Evolutionary conservation across 169 alveolate genomes (phyloP), one percentile per base, ranked within the genome.

Genomic region (Cryptosporidium bovis): DNA sequence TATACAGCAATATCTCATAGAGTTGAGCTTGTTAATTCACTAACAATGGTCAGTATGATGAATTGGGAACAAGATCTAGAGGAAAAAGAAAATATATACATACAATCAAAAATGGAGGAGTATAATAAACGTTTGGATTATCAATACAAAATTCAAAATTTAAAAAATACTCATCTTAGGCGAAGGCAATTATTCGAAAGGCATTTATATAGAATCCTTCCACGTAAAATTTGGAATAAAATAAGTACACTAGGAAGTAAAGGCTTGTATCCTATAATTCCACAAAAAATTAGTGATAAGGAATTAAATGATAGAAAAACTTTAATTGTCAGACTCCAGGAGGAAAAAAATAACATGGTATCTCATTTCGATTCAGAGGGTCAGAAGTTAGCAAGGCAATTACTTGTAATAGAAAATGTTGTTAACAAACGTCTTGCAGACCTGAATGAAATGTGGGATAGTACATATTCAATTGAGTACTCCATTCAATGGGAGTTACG

Each of bases 361-460:
- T 48, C 87, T 10, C 58, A 60, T 16, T 77, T 27, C 56, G 87
- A 77, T 40, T 34, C 69, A 2, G 87, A 77, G 40, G 71, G 77
- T 2, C 87, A 77, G 40, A 77, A 50, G 10, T 33, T 77, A 36
- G 51, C 69, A 24, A 77, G 64, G 33, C 65, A 77, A 50, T 64
- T 77, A 2, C 18, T 77, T 16, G 87, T 77, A 20, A 60, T 77
- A 10, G 87, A 77, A 40, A 56, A 77, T 40, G 87, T 77, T 18
- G 51, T 62, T 27, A 33, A 77, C 48, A 77, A 77, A 24, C 87
- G 48, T 1, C 64, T 77, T 55, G 69, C 69, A 12, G 87, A 77
- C 13, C 36, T 77, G 48, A 77, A 77, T 77, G 87, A 77, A 60
- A 77, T 77, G 77, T 77, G 87, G 87, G 87, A 77, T 48, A 77